Evolutionary conservation across 129 eudicot genomes (phyloP).

Genomic region (Centrapalus pauciflorus): DNA sequence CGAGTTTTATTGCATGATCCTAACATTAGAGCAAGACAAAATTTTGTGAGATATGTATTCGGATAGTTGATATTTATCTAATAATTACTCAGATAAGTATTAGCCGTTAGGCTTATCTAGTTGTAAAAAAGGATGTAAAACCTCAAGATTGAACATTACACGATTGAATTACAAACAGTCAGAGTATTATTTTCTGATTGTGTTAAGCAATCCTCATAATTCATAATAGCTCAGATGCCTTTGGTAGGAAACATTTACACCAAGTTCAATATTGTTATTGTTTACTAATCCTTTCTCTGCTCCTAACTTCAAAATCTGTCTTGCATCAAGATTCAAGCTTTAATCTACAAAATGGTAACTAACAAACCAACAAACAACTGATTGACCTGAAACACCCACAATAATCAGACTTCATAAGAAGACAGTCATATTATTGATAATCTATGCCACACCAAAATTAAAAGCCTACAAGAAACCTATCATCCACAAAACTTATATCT

Average conservation of each 20-base stretch:
- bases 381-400: background rate
- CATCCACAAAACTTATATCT: background rate
- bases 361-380: background rate
- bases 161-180: background rate
- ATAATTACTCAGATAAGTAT: background rate
- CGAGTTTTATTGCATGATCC: no score
- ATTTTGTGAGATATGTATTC: background rate
- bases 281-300: background rate
- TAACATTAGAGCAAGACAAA: no score
- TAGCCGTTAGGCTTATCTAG: background rate
- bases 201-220: background rate
- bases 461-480: slow-evolving; percentile 1
- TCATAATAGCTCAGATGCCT: background rate
- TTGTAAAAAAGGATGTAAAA: background rate
- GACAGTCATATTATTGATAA: background rate
- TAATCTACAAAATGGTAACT: background rate
- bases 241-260: background rate
- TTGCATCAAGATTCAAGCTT: background rate
- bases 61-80: background rate
- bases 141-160: background rate
- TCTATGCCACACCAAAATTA: background rate
- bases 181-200: background rate
- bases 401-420: background rate
- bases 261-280: background rate
- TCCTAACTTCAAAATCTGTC: background rate